Evolutionary conservation across 768 basidiomycete species (phyloP).

Genomic region (Psilocybe azurescens): DNA sequence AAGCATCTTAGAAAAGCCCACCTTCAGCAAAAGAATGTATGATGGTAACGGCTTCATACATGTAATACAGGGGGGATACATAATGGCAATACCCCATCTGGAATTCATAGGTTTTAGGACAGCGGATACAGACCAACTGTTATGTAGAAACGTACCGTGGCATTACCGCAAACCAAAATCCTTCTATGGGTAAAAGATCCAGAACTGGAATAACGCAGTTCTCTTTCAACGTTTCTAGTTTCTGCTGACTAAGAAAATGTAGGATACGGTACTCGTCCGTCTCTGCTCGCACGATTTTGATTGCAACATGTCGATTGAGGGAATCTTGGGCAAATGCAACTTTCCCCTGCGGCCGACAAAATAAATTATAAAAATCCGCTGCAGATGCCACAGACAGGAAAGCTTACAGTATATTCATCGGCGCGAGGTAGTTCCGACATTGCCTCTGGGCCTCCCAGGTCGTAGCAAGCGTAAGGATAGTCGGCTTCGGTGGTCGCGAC

Average conservation of each 20-base stretch:
- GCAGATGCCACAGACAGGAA: no score
- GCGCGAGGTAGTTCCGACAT: no score
- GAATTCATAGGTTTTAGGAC: no score
- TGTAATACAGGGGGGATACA: not conserved
- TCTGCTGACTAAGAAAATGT: slow-evolving; percentile 15
- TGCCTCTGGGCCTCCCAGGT: no score
- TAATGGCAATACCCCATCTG: not conserved
- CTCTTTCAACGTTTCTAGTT: no score
- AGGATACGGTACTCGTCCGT: slow-evolving; percentile 27
- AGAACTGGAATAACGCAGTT: slow-evolving; percentile 25
- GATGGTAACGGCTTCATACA: slow-evolving; percentile 9
- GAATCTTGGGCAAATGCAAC: slow-evolving; percentile 26
- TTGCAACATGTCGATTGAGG: slow-evolving; percentile 27
- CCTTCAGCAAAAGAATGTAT: slow-evolving; percentile 20
- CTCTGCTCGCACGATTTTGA: slow-evolving; percentile 26
- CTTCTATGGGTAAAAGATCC: slow-evolving; percentile 27
- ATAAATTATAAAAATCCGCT: no score
- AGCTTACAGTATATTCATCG: no score
- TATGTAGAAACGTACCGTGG: slow-evolving; percentile 25
- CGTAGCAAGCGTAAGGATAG: no score
- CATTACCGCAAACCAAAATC: slow-evolving; percentile 33
- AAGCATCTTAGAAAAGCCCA: not conserved
- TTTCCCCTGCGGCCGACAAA: not conserved
- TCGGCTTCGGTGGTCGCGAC: no score
- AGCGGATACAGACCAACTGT: not conserved